These are phyloP conservation scores for Gastrodia elata DNA, from an alignment of 106 monocot genomes.

Conservation along the genomic window DNA sequence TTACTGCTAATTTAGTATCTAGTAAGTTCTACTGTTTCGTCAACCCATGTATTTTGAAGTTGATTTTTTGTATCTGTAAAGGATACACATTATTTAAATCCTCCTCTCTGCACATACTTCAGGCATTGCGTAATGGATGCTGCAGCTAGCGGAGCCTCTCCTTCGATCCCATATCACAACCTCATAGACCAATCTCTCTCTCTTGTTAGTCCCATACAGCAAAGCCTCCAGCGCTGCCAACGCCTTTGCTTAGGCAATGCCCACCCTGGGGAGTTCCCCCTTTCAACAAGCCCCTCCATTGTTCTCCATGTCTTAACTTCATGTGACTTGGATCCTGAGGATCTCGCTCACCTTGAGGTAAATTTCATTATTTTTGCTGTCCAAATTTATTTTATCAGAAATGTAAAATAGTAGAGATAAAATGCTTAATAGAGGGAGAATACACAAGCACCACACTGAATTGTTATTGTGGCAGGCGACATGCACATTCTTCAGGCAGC, in stretches of 20 bases:
- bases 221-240: constrained; percentile 53
- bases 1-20: too few species aligned
- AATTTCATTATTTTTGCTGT: constrained; percentile 30
- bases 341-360: constrained; percentile 94
- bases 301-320: constrained; percentile 91
- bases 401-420: too few species aligned
- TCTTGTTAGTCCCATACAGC: constrained; percentile 62
- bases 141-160: constrained; percentile 59
- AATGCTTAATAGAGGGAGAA: too few species aligned
- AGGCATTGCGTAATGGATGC: constrained; percentile 75
- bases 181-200: constrained; percentile 70
- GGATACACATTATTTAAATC: too few species aligned
- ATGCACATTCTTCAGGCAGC: constrained; percentile 80
- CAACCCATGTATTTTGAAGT: not conserved
- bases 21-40: not conserved
- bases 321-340: constrained; percentile 73
- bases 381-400: too few species aligned
- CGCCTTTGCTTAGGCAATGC: constrained; percentile 82
- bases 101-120: too few species aligned
- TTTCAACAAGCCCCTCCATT: constrained; percentile 80
- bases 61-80: not conserved
- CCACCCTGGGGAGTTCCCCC: constrained; percentile 85
- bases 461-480: constrained; percentile 60
- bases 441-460: constrained; percentile 43
- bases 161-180: constrained; percentile 63